phyloP scores from a whole-genome alignment of 306 rosid genomes.

The Lagenaria siceraria region DNA sequence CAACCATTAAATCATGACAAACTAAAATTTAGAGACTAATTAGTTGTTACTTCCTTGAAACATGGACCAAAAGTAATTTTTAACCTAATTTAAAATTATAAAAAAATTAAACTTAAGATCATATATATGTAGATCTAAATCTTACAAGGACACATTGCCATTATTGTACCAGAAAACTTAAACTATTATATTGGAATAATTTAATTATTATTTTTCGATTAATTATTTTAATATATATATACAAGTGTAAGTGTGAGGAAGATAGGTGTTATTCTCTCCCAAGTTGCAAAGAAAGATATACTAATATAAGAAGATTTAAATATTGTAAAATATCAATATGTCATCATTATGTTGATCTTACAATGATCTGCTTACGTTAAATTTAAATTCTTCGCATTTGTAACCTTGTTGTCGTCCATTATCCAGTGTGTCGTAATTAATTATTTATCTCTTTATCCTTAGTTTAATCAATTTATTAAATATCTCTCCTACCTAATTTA shows the following conservation, averaged over 20 bases:
- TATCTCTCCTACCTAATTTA: slow-evolving; percentile 1
- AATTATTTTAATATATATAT: neutral
- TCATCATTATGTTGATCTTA: slow-evolving; percentile 18
- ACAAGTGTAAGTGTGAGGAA: neutral
- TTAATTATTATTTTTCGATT: neutral
- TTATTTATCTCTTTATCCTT: neutral
- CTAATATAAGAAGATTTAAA: slow-evolving; percentile 1
- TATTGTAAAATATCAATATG: slow-evolving; percentile 12
- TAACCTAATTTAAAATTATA: no score
- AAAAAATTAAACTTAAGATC: neutral
- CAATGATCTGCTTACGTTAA: slow-evolving; percentile 9
- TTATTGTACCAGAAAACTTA: neutral
- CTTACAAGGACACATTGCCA: neutral
- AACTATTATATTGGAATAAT: neutral
- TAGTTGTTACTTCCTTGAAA: no score
- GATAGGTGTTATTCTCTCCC: slow-evolving; percentile 4
- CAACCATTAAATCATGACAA: no score
- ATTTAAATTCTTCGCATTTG: neutral
- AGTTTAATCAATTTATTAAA: slow-evolving; percentile 8
- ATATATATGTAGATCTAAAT: neutral
- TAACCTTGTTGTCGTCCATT: slow-evolving; percentile 23
- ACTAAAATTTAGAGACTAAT: no score
- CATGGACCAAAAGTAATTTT: no score
- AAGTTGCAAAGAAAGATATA: neutral
- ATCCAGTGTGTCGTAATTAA: neutral